Percentiles rank a stretch among this genome's conserved stretches.
Conservation (phyloP, 257 asterid species). For the Solanum lignicaule region DNA sequence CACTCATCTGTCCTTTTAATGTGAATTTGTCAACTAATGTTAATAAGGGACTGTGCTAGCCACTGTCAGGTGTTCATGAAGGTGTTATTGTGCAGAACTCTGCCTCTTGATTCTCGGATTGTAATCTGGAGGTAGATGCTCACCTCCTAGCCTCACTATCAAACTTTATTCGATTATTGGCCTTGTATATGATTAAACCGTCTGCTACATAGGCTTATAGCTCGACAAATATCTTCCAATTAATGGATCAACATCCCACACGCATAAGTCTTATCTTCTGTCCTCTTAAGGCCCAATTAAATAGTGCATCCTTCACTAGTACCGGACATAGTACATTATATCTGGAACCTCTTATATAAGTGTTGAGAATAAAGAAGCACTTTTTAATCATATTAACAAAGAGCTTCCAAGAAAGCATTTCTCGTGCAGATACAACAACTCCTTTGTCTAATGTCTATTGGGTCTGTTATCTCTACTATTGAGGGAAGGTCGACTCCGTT, state of each 20-base stretch:
- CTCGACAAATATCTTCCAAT: background rate
- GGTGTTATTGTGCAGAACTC: background rate
- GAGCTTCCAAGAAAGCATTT: background rate
- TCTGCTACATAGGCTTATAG: background rate
- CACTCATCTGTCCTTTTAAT: background rate
- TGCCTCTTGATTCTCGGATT: background rate
- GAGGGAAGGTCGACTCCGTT: background rate
- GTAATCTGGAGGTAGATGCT: background rate
- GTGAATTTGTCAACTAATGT: background rate
- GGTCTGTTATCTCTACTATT: background rate
- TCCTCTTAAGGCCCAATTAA: background rate
- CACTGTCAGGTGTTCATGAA: background rate
- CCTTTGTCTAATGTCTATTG: background rate
- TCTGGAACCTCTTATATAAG: background rate
- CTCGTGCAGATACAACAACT: background rate
- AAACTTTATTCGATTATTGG: background rate
- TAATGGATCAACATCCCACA: background rate
- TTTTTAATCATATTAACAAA: background rate
- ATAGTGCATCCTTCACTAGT: background rate
- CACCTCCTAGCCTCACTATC: background rate
- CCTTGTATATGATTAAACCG: background rate
- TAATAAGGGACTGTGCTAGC: background rate
- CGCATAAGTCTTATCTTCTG: background rate
- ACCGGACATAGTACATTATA: background rate
- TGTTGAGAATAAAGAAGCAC: background rate